Conservation (phyloP, 1,139 yeast genomes). For the Scheffersomyces titani region DNA sequence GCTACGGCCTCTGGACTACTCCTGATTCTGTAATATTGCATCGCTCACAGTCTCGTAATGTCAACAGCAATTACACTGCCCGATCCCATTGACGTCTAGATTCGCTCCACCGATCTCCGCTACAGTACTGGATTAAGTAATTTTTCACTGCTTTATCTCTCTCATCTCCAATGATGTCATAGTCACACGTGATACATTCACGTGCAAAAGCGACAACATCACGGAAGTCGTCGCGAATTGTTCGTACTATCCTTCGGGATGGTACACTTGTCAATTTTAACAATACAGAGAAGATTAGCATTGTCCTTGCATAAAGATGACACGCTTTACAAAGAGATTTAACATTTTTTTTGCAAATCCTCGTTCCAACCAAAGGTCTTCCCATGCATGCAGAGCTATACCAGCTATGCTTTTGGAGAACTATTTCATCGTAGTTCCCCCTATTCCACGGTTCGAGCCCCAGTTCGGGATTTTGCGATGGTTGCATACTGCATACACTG, state of each 20-base stretch:
- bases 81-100: background rate
- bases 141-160: background rate
- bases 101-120: background rate
- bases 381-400: no score
- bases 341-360: constrained; percentile 55
- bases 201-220: background rate
- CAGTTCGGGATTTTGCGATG: background rate
- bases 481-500: background rate
- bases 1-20: no score
- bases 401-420: no score
- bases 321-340: constrained; percentile 97
- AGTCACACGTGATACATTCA: background rate
- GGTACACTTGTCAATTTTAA: constrained; percentile 62
- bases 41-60: no score
- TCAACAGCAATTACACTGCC: background rate
- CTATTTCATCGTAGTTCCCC: background rate
- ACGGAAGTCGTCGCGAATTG: background rate
- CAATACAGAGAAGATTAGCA: constrained; percentile 99
- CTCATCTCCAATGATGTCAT: background rate
- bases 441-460: background rate
- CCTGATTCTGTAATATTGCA: no score
- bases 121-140: background rate
- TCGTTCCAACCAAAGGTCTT: background rate
- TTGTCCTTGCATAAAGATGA: constrained; percentile 99
- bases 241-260: constrained; percentile 50